Conservation (phyloP, 345 rosid genomes). For the Clarkia xantiana region DNA sequence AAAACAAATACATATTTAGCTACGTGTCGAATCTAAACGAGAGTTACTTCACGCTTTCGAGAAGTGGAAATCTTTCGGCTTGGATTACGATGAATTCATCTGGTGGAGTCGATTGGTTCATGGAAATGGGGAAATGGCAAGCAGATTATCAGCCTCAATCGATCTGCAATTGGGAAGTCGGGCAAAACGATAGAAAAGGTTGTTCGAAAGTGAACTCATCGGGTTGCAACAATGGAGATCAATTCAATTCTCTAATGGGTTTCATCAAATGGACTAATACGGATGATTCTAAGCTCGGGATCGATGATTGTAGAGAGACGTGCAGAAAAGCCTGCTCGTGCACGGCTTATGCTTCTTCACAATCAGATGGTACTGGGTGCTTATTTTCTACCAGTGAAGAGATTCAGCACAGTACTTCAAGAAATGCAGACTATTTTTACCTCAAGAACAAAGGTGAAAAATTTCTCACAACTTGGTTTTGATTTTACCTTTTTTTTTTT, state of each 20-base stretch:
- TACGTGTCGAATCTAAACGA: conserved; percentile 9
- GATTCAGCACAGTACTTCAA: background rate
- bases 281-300: background rate
- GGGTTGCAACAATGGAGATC: background rate
- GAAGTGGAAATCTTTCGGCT: background rate
- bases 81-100: conserved; percentile 13
- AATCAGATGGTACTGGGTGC: background rate
- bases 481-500: too few relatives aligned
- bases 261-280: too few relatives aligned
- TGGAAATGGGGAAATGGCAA: background rate
- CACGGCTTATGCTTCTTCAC: background rate
- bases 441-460: background rate
- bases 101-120: conserved; percentile 4
- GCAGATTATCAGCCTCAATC: too few relatives aligned
- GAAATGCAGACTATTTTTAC: background rate
- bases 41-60: conserved; percentile 6
- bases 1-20: conserved; percentile 5
- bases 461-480: too few relatives aligned
- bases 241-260: background rate
- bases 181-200: too few relatives aligned
- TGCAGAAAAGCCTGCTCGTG: background rate
- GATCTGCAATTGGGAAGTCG: too few relatives aligned
- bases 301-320: background rate
- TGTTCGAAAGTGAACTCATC: too few relatives aligned
- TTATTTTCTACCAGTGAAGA: background rate